A percentile compares a stretch with the other conserved stretches of the same genome.
Evolutionary conservation across 306 rosid genomes (phyloP).

Genomic region (Oxytropis ochrocephala): DNA sequence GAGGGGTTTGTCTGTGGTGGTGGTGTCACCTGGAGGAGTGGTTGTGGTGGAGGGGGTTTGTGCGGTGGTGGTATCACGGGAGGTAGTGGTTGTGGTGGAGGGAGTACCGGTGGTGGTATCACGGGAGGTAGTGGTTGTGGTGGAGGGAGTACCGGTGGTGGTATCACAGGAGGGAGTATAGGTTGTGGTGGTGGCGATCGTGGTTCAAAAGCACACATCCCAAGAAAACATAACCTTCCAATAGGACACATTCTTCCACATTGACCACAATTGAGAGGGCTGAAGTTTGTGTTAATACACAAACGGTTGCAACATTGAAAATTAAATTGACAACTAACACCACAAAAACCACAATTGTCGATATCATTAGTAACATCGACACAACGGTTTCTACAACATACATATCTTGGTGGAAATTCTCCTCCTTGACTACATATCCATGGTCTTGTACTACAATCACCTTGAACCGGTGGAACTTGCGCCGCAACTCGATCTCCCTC

Average conservation of each 20-base stretch:
- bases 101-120: too few species aligned
- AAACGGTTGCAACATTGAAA: slow-evolving; percentile 49
- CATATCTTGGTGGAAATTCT: slow-evolving; percentile 7
- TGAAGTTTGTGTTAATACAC: slow-evolving; percentile 28
- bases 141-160: background rate
- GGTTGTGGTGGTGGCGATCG: background rate
- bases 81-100: background rate
- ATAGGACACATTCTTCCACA: slow-evolving; percentile 50
- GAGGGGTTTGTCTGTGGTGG: too few species aligned
- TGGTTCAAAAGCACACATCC: slow-evolving; percentile 39
- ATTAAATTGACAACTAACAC: slow-evolving; percentile 17
- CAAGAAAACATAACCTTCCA: slow-evolving; percentile 37
- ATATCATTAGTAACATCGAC: slow-evolving; percentile 32
- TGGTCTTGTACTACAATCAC: slow-evolving; percentile 29
- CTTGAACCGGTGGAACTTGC: background rate
- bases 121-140: too few species aligned
- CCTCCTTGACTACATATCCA: slow-evolving; percentile 32
- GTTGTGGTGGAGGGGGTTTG: too few species aligned
- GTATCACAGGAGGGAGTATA: background rate
- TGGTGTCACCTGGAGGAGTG: background rate
- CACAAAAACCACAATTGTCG: slow-evolving; percentile 51
- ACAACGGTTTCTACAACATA: slow-evolving; percentile 52
- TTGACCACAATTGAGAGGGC: slow-evolving; percentile 45
- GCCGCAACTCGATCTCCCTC: background rate
- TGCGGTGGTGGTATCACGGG: too few species aligned